Evolutionary conservation across 768 basidiomycete species (phyloP), one percentile per base, ranked within the genome.

Genomic region (Suillus brevipes): DNA sequence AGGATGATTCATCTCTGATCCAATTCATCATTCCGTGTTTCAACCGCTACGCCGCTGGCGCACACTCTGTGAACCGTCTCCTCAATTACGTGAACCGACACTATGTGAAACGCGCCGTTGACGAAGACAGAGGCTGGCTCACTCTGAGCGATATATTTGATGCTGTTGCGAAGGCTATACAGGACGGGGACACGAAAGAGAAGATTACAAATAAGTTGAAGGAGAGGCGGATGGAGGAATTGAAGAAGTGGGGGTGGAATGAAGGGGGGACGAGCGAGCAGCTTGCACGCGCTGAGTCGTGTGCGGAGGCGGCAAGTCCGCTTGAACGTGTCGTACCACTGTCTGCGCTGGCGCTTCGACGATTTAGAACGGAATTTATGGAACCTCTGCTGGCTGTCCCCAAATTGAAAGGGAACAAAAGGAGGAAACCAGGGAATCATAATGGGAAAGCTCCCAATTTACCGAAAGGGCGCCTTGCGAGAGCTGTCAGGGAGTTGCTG

Each of bases 81-180:
- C 82, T 92, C 69, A 91, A 86, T 78, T 92, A 92, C 68, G 80
- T 87, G 56, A 87, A 87, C 71, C 78, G 86, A 43, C 89, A 90
- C 74, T 89, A 89, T 72, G 88, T 92, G 67, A 89, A 89, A 72
- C 87, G 90, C 34, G 89, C 88, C 53, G 80, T 89, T 18, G 90
- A 92, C 74, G 90, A 92, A 75, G 91, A 91, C 76, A 85, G 81
- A 67, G 90, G 91, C 49, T 92, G 91, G 91, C 80, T 92, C 49
- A 84, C 87, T 37, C 78, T 91, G 50, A 80, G 79, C 60, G 90
- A 91, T 72, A 82, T 89, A 18, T 75, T 91, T 66, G 84, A 88
- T 70, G 83, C 84, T 31, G 83, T 87, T 61, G 83, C 85, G 59
- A 85, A 83, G 69, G 81, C 81, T 25, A 78, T 84, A 57, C 76